Percentiles rank a stretch among this genome's conserved stretches.
phyloP scores from a whole-genome alignment of 768 basidiomycete genomes.

The Auriscalpium microsporum region DNA sequence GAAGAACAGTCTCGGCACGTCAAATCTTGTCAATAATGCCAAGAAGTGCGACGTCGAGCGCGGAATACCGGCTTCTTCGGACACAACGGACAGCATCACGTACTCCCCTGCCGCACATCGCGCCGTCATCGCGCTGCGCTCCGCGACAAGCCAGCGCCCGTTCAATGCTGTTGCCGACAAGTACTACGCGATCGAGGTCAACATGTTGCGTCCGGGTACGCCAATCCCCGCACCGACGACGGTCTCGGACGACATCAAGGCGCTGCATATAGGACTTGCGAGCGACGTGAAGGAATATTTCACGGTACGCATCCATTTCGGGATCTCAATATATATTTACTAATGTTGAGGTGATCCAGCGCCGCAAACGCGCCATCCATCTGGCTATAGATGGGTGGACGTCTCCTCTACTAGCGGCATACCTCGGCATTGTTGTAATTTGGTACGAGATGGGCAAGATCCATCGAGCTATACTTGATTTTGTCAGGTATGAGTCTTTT shows the following conservation, averaged over 20 bases:
- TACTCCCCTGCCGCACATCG: not conserved
- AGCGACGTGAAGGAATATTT: not conserved
- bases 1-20: not conserved
- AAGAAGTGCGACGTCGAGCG: not conserved
- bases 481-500: slow-evolving; percentile 19
- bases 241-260: slow-evolving; percentile 16
- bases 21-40: not conserved
- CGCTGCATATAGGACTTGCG: not conserved
- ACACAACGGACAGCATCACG: not conserved
- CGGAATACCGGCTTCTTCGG: not conserved
- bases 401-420: slow-evolving; percentile 20
- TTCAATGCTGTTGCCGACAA: slow-evolving; percentile 20
- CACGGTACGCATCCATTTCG: not conserved
- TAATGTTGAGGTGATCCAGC: slow-evolving; percentile 7
- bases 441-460: slow-evolving; percentile 23
- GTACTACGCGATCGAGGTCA: slow-evolving; percentile 20
- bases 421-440: slow-evolving; percentile 25
- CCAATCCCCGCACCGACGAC: slow-evolving; percentile 19
- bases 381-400: slow-evolving; percentile 30
- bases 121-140: slow-evolving; percentile 20
- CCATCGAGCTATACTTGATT: slow-evolving; percentile 25
- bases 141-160: slow-evolving; percentile 16
- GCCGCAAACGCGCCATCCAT: slow-evolving; percentile 18
- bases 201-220: slow-evolving; percentile 22
- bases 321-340: not conserved